A percentile compares a stretch with the other conserved stretches of the same genome.
phyloP scores from a whole-genome alignment of 352 stramenopile species.

The Globisporangium emineosum region DNA sequence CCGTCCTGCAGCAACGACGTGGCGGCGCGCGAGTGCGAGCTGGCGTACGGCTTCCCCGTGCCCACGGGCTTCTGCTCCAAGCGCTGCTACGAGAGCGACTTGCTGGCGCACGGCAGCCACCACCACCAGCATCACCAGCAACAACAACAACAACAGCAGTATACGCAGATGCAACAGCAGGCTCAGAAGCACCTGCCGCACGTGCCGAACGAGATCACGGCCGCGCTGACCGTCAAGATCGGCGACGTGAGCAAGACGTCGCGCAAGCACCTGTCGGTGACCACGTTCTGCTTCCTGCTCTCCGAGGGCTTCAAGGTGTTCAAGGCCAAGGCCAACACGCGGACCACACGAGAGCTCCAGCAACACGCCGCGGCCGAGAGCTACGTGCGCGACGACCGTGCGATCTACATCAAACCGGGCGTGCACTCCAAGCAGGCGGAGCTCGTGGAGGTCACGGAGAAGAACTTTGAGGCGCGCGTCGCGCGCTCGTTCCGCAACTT shows the following conservation, averaged over 20 bases:
- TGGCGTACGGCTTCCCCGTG: conserved; percentile 32
- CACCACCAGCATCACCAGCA: neutral
- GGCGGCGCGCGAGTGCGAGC: conserved; percentile 32
- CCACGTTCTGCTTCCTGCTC: conserved; percentile 63
- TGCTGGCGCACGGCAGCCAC: conserved; percentile 7
- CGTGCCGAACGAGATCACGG: conserved; percentile 63
- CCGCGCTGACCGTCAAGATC: conserved; percentile 73
- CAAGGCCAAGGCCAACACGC: conserved; percentile 59
- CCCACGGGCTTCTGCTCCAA: conserved; percentile 35
- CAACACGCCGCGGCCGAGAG: conserved; percentile 26
- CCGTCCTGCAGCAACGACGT: conserved; percentile 34
- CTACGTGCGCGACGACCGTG: conserved; percentile 57
- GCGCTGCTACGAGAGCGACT: conserved; percentile 35
- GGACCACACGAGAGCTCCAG: conserved; percentile 52
- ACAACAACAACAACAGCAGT: conserved; percentile 6
- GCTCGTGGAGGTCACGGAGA: conserved; percentile 56
- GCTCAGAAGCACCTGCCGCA: conserved; percentile 6
- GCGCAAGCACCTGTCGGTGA: conserved; percentile 60
- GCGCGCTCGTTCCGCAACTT: conserved; percentile 75
- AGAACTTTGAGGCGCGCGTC: conserved; percentile 71
- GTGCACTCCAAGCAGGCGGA: conserved; percentile 82
- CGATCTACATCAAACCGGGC: conserved; percentile 75
- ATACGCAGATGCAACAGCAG: neutral
- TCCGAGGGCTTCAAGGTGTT: conserved; percentile 77
- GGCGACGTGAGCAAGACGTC: conserved; percentile 66